Base-by-base conservation (phyloP, 2,329 filamentous ascomycete genomes). In the Aureobasidium zeae region DNA sequence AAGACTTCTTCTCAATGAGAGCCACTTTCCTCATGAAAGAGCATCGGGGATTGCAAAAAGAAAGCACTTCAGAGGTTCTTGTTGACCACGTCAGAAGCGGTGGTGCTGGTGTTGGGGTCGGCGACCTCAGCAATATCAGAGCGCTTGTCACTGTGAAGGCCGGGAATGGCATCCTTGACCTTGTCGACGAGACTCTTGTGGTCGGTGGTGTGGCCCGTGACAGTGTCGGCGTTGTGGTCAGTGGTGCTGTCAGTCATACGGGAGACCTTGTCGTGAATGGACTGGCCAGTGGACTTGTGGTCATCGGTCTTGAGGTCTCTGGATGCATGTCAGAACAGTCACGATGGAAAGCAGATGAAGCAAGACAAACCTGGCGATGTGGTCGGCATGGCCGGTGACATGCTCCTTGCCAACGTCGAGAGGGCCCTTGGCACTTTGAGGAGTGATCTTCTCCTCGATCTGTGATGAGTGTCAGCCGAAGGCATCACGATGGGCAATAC, bases 251-350 rank as follows among this genome's bases (percentile, higher is more conserved):
- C 13, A 26, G 36, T 39, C 25, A 39, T 13, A 13, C 36, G 36
- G 30, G 36, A 39, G 25, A 19, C 36, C 36, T 39, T 39, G 36
- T 39, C 36, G 36, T 39, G 36, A 10, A 30, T 16, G 8, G 36
- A 39, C 36, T 39, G 36, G 36, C 36, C 26, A 10, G n/a, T 12
- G n/a, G 36, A 39, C 36, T 39, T 39, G 36, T 39, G 36, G 1
- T 39, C 36, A 15, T 39, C 36, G 17, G 36, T 29, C 36, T 39
- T 39, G 26, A 39, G 25, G n/a, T 39, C 36, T 39, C 36, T 39
- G 35, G 25, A 39, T 22, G n/a, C 1, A 30, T 16, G 26, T 39
- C 36, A 39, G 36, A 11, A 10, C 17, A 16, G 17, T 8, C 10
- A 22, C 15, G 36, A 30, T 30, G 36, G 7, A 39, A 3, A 7